phyloP scores from a whole-genome alignment of 768 basidiomycete species.

The Suillus paluster region DNA sequence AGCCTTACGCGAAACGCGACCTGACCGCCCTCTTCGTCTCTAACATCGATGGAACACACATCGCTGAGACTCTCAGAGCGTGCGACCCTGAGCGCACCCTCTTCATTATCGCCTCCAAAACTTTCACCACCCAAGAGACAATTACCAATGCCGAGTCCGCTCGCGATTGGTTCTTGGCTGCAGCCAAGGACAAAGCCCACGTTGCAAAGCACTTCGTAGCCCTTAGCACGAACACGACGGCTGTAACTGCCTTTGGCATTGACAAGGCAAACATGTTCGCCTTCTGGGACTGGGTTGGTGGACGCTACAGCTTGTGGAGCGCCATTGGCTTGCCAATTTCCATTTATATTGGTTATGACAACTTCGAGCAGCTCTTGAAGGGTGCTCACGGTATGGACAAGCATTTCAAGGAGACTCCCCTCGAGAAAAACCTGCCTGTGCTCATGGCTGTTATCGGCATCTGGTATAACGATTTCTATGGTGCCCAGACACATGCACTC shows the following conservation, averaged over 20 bases:
- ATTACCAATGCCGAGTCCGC: constrained; percentile 98
- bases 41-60: constrained; percentile 98
- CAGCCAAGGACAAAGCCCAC: constrained; percentile 85
- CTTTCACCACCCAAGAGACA: constrained; percentile 99
- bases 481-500: constrained; percentile 92
- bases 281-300: constrained; percentile 99
- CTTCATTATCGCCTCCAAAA: constrained; percentile 99
- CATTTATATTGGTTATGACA: constrained; percentile 89
- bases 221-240: constrained; percentile 93
- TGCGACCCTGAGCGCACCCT: constrained; percentile 92
- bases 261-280: constrained; percentile 94
- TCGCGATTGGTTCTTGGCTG: constrained; percentile 88
- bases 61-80: constrained; percentile 81
- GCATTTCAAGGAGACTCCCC: constrained; percentile 88
- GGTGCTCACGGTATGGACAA: constrained; percentile 98
- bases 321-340: constrained; percentile 97
- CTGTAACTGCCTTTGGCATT: constrained; percentile 94
- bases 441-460: constrained; percentile 87
- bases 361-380: constrained; percentile 86
- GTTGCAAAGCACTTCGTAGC: constrained; percentile 99
- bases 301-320: constrained; percentile 97
- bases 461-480: constrained; percentile 99
- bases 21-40: constrained; percentile 89
- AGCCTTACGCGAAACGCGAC: constrained; percentile 89
- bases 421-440: constrained; percentile 92